Evolutionary conservation across 345 rosid species (phyloP).

Genomic region (Arabis alpina): DNA sequence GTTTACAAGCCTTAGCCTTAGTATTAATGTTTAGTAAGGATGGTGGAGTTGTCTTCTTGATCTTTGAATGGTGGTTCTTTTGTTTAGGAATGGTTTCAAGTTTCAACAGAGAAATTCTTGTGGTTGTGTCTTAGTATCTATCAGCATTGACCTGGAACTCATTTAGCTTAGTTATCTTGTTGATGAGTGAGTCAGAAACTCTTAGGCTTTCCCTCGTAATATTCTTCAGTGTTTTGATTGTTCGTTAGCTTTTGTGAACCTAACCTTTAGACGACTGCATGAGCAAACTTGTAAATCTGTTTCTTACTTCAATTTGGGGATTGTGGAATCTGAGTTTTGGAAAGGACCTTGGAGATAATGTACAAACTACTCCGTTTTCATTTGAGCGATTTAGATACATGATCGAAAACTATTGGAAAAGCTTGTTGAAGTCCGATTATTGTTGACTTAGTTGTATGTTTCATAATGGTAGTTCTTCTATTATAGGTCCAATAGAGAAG

Average conservation of each 20-base stretch:
- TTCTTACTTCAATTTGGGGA: not conserved
- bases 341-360: not conserved
- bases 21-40: too few species aligned
- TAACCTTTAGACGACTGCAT: not conserved
- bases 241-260: not conserved
- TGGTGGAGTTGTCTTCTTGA: not conserved
- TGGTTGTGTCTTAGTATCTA: constrained; percentile 9
- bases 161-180: not conserved
- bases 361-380: not conserved
- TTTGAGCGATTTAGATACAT: not conserved
- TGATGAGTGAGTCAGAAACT: constrained; percentile 8
- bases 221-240: not conserved
- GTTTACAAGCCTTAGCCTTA: too few species aligned
- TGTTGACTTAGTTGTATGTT: constrained; percentile 3
- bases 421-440: too few species aligned
- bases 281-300: not conserved
- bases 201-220: not conserved
- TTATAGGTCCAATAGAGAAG: not conserved
- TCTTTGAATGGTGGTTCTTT: not conserved
- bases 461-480: not conserved
- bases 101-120: not conserved
- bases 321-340: not conserved
- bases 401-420: not conserved
- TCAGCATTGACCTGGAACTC: not conserved
- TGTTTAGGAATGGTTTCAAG: not conserved